phyloP scores from a whole-genome alignment of 2,329 filamentous ascomycete genomes.

The Zasmidium citrigriseum region DNA sequence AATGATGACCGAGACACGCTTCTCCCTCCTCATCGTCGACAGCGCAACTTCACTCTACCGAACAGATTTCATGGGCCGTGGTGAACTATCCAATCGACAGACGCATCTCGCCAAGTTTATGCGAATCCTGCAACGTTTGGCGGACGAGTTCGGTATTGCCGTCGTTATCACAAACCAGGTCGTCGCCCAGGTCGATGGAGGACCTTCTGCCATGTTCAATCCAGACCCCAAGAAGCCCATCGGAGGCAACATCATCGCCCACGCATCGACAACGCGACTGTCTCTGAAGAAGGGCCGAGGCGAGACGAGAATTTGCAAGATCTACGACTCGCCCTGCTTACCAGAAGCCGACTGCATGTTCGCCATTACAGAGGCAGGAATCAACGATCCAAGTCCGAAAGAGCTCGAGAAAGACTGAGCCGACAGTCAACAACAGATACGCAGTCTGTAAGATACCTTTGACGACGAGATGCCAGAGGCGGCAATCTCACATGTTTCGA shows the following conservation, averaged over 20 bases:
- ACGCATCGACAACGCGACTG: slow-evolving; percentile 91
- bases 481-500: not conserved
- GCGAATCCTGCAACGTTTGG: slow-evolving; percentile 76
- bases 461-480: not conserved
- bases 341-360: slow-evolving; percentile 96
- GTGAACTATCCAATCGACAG: slow-evolving; percentile 91
- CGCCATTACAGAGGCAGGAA: slow-evolving; percentile 95
- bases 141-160: slow-evolving; percentile 86
- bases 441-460: not conserved
- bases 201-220: slow-evolving; percentile 97
- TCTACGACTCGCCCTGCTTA: slow-evolving; percentile 96
- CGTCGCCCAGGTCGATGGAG: slow-evolving; percentile 95
- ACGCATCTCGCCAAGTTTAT: slow-evolving; percentile 87
- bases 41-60: slow-evolving; percentile 94
- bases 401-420: slow-evolving; percentile 80
- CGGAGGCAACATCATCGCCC: slow-evolving; percentile 97
- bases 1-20: slow-evolving; percentile 99
- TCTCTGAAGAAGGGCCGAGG: slow-evolving; percentile 93
- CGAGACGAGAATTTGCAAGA: slow-evolving; percentile 97
- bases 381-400: slow-evolving; percentile 93
- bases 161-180: slow-evolving; percentile 99
- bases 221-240: slow-evolving; percentile 99
- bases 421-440: not conserved
- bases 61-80: slow-evolving; percentile 95
- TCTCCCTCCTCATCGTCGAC: slow-evolving; percentile 93